phyloP scores from a whole-genome alignment of 176 grass and related monocot genomes.

The Zea luxurians region DNA sequence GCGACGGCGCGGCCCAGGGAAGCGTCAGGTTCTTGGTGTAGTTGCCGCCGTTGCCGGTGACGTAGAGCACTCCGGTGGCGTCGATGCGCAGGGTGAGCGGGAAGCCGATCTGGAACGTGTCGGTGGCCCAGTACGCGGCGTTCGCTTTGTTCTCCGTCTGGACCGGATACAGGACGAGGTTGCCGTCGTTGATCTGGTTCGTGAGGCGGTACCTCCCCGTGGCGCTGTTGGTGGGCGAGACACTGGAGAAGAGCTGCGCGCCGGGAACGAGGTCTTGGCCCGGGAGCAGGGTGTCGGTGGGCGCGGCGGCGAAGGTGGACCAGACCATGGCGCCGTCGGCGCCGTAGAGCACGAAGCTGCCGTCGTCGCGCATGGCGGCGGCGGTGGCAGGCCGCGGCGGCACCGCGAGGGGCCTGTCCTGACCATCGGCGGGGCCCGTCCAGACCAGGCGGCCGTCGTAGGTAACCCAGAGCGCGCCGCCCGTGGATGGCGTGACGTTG shows the following conservation, averaged over 20 bases:
- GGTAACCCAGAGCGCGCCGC: constrained; percentile 38
- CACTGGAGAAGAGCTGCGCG: constrained; percentile 28
- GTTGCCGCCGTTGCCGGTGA: constrained; percentile 18
- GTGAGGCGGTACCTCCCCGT: constrained; percentile 29
- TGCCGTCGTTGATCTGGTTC: constrained; percentile 37
- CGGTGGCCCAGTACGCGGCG: constrained; percentile 41
- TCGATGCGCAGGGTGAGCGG: constrained; percentile 29
- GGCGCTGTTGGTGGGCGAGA: not conserved
- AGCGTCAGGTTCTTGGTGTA: constrained; percentile 35
- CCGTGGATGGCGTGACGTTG: constrained; percentile 11
- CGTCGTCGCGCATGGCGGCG: constrained; percentile 46
- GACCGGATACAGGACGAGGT: constrained; percentile 43
- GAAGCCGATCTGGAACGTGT: constrained; percentile 42
- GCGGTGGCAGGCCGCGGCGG: constrained; percentile 16
- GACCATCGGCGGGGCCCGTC: not conserved
- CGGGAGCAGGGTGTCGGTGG: constrained; percentile 44
- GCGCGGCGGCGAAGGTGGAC: constrained; percentile 43
- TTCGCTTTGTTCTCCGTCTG: constrained; percentile 12
- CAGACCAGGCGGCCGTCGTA: constrained; percentile 37
- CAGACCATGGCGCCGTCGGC: constrained; percentile 25
- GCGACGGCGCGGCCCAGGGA: not conserved
- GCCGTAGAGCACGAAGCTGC: constrained; percentile 48
- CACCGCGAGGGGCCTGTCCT: not conserved
- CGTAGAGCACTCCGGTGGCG: constrained; percentile 32
- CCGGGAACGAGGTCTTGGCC: constrained; percentile 38